Conservation (phyloP, 2,329 filamentous ascomycete genomes). For the Piedraia hortae region DNA sequence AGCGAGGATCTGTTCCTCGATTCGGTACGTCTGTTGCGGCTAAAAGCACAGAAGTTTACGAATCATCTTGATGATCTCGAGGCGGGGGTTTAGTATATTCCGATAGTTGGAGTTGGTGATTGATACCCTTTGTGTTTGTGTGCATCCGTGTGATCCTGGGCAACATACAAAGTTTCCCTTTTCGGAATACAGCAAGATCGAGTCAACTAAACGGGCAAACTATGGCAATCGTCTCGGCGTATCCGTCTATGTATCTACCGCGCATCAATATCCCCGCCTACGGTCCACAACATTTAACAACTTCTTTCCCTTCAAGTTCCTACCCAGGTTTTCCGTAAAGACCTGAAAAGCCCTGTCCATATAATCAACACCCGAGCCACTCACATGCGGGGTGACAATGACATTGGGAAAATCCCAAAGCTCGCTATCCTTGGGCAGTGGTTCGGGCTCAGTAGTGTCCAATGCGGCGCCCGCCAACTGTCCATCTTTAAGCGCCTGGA, state of each 20-base stretch:
- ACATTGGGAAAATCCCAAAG: conserved; percentile 45
- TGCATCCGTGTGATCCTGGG: no score
- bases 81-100: no score
- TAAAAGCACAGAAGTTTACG: conserved; percentile 52
- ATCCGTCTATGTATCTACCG: conserved; percentile 4
- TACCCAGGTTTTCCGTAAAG: conserved; percentile 27
- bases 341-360: conserved; percentile 29
- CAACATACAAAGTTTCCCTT: no score
- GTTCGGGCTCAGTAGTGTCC: conserved; percentile 59
- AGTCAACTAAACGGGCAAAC: no score
- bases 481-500: conserved; percentile 30
- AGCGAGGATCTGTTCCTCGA: conserved; percentile 87
- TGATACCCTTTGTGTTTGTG: no score
- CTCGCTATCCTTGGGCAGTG: conserved; percentile 36
- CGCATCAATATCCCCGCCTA: conserved; percentile 28
- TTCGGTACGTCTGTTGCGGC: conserved; percentile 57
- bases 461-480: conserved; percentile 39
- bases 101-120: no score
- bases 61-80: conserved; percentile 30
- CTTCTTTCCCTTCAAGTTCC: conserved; percentile 23
- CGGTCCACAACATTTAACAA: conserved; percentile 35
- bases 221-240: no score
- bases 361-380: conserved; percentile 27
- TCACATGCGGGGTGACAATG: conserved; percentile 40
- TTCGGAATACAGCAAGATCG: conserved; percentile 1